These are phyloP conservation scores for Torulaspora franciscae DNA, from an alignment of 805 yeast species.

Conservation along the genomic window DNA sequence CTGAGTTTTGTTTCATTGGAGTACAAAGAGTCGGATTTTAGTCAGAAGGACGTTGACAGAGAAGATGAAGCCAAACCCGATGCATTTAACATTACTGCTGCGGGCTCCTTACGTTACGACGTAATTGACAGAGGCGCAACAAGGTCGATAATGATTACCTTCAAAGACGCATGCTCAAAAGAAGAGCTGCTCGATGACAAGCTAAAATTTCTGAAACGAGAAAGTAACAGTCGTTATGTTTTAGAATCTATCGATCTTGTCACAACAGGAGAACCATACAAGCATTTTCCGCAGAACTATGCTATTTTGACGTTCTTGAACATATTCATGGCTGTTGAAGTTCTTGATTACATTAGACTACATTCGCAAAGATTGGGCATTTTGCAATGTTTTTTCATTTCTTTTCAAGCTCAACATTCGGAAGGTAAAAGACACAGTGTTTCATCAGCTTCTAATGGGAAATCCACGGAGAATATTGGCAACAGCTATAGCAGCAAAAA, in stretches of 20 bases:
- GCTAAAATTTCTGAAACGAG: slow-evolving; percentile 13
- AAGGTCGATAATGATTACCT: slow-evolving; percentile 26
- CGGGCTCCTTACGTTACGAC: slow-evolving; percentile 17
- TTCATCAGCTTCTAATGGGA: slow-evolving; percentile 6
- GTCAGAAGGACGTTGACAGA: slow-evolving; percentile 4
- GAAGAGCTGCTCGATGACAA: slow-evolving; percentile 14
- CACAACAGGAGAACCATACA: slow-evolving; percentile 16
- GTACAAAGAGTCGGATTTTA: slow-evolving; percentile 30
- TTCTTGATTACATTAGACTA: slow-evolving; percentile 19
- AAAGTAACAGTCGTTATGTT: slow-evolving; percentile 25
- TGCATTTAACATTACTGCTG: slow-evolving; percentile 10
- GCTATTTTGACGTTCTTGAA: slow-evolving; percentile 26
- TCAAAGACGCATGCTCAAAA: slow-evolving; percentile 12
- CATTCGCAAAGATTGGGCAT: slow-evolving; percentile 9
- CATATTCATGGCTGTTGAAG: slow-evolving; percentile 29
- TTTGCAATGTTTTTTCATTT: slow-evolving; percentile 18
- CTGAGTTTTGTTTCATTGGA: slow-evolving; percentile 36
- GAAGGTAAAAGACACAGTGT: slow-evolving; percentile 6
- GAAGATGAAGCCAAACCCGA: slow-evolving; percentile 33
- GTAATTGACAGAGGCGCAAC: slow-evolving; percentile 28
- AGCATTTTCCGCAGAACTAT: slow-evolving; percentile 23
- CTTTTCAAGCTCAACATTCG: slow-evolving; percentile 7
- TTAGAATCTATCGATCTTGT: slow-evolving; percentile 27
- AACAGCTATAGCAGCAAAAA: slow-evolving; percentile 10
- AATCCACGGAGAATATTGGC: slow-evolving; percentile 4